Base-by-base conservation (phyloP, 106 monocot species). In the Gastrodia elata region DNA sequence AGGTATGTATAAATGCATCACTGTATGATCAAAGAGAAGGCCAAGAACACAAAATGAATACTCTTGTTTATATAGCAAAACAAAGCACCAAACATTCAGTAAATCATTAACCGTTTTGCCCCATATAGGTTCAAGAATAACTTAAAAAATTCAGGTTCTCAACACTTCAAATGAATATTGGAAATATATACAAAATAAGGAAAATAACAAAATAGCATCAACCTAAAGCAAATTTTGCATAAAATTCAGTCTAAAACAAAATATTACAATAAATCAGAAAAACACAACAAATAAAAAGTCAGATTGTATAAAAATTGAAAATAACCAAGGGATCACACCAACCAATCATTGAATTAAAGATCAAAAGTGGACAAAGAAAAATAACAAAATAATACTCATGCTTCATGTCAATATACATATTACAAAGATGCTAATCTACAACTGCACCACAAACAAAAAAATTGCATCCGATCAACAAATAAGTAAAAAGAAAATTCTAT, bases 1-100 rank as follows among this genome's bases (percentile, higher is more conserved):
- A 97, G 48, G 97, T 97, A 79, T 90, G 82, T 49, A 93, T 90
- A 74, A 93, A 97, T 68, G 88, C 81, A 59, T 97, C 97, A 8
- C 97, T 93, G 80, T 71, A 77, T 46, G 35, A 18, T 55, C 6
- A 10, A 67, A 58, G 10, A 35, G 68, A 33, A 79, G 68, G 22
- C 41, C 2, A 35, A 46, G 44, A 41, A 13, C 1, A 64, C 30
- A 5, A 75, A n/a, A 6, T 37, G 5, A 67, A 37, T 3, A 28
- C 18, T 18, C n/a, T 5, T 64, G 37, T 30, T 37, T 37, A 37
- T 14, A 20, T 67, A 67, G 37, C 36, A 37, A 67, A 37, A 1
- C 35, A 27, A 26, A 35, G n/a, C 14, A 36, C 20, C 5, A 61
- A 61, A 9, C 7, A 28, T 61, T 61, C 30, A 26, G 30, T 61